Percentiles rank a stretch among this genome's conserved stretches.
These are phyloP conservation scores for Pseudozyma hubeiensis DNA, from an alignment of 1,284 basidiomycete species.

Conservation along the genomic window DNA sequence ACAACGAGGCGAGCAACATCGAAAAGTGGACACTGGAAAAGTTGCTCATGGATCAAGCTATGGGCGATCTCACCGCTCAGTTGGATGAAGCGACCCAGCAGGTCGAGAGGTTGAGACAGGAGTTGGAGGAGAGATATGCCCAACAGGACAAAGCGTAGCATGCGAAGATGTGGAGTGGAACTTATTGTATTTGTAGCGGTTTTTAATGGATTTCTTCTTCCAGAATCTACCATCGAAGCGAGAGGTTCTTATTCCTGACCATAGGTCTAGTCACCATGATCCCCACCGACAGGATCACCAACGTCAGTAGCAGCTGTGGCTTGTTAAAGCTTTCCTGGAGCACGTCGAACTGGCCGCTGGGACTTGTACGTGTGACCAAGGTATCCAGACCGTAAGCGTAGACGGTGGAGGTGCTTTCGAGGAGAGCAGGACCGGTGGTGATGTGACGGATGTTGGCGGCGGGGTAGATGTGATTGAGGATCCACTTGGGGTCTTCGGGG, in stretches of 20 bases:
- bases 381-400: conserved; percentile 87
- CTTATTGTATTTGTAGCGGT: neutral
- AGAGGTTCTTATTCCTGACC: conserved; percentile 41
- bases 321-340: conserved; percentile 86
- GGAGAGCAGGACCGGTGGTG: conserved; percentile 81
- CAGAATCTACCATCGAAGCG: conserved; percentile 23
- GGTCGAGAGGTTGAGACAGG: conserved; percentile 55
- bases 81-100: conserved; percentile 55
- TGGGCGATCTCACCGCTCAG: conserved; percentile 65
- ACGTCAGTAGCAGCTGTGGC: conserved; percentile 85
- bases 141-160: neutral
- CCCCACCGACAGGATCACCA: conserved; percentile 78
- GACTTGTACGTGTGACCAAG: conserved; percentile 84
- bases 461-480: conserved; percentile 80
- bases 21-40: conserved; percentile 92
- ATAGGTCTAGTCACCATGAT: conserved; percentile 75
- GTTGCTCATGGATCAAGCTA: conserved; percentile 84
- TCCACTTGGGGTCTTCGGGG: conserved; percentile 78
- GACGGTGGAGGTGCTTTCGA: conserved; percentile 92
- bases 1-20: conserved; percentile 88
- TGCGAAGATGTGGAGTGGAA: too few relatives aligned
- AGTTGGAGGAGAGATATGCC: conserved; percentile 31
- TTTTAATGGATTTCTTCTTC: neutral
- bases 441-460: conserved; percentile 71
- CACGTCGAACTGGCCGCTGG: conserved; percentile 90